These are phyloP conservation scores for Physcomitrellopsis africana DNA, from an alignment of 225 moss, liverwort and hornwort genomes.

Conservation along the genomic window DNA sequence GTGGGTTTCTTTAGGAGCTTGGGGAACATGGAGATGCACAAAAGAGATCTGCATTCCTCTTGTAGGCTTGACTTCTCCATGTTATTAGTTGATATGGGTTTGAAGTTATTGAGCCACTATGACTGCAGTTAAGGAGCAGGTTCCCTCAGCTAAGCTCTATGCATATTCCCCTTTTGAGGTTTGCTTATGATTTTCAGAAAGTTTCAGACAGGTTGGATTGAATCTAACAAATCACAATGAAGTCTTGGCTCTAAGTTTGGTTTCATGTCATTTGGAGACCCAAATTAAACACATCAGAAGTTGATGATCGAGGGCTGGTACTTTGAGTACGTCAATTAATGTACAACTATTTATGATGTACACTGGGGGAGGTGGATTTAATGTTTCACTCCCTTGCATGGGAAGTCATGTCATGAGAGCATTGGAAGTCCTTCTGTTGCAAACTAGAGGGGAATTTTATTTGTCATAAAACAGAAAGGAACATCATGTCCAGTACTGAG, in stretches of 20 bases:
- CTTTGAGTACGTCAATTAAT: not conserved
- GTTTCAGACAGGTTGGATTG: conserved; percentile 15
- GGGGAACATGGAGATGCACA: conserved; percentile 23
- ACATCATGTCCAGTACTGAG: not conserved
- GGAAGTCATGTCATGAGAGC: not conserved
- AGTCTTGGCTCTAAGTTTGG: not conserved
- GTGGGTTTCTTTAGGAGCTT: conserved; percentile 38
- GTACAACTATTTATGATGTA: not conserved
- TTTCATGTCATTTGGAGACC: not conserved
- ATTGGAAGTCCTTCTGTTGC: not conserved
- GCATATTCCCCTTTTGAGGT: conserved; percentile 20
- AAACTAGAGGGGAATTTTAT: not conserved
- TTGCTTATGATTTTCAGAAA: conserved; percentile 25
- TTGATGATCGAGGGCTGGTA: not conserved
- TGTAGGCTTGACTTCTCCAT: not conserved
- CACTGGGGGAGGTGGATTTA: not conserved
- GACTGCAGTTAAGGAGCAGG: no score
- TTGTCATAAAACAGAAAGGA: not conserved
- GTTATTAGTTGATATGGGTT: not conserved
- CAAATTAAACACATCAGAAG: not conserved
- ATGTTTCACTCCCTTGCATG: not conserved
- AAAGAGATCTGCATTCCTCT: conserved; percentile 10
- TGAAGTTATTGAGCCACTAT: no score
- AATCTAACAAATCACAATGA: not conserved
- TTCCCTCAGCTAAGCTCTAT: not conserved